phyloP scores from a whole-genome alignment of 2,329 filamentous ascomycete species.

The Alternaria infectoria region DNA sequence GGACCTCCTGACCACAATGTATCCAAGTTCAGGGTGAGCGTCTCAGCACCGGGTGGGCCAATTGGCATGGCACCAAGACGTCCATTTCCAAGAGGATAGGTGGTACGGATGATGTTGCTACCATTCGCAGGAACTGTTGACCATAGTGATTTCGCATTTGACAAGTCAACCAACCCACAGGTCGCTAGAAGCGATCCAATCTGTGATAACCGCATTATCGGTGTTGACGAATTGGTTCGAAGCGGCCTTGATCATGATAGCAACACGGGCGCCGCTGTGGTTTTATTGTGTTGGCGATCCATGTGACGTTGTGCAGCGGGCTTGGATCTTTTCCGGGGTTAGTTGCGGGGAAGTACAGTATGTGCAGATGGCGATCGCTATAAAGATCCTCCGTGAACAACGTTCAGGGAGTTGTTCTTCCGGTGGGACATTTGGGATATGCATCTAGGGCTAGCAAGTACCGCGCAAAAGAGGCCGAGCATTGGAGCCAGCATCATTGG shows the following conservation, averaged over 20 bases:
- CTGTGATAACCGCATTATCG: neutral
- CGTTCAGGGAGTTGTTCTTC: neutral
- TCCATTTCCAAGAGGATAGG: constrained; percentile 59
- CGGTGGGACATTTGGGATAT: neutral
- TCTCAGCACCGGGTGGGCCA: constrained; percentile 53
- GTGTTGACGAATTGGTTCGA: rapidly evolving
- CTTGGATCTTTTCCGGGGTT: neutral
- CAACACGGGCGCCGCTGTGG: neutral
- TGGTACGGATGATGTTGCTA: constrained; percentile 30
- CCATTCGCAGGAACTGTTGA: constrained; percentile 24
- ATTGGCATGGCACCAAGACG: constrained; percentile 56
- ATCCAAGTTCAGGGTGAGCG: constrained; percentile 56
- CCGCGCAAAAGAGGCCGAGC: neutral
- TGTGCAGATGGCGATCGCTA: neutral
- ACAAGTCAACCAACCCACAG: neutral
- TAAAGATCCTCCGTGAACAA: constrained; percentile 10
- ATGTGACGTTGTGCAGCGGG: neutral
- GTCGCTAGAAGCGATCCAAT: neutral
- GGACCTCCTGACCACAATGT: constrained; percentile 60
- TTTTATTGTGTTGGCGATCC: neutral
- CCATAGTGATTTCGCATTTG: constrained; percentile 27
- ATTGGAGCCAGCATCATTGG: rapidly evolving
- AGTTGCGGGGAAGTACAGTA: constrained; percentile 7
- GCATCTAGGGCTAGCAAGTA: neutral
- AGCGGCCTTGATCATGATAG: rapidly evolving